A percentile compares a stretch with the other conserved stretches of the same genome.
These are phyloP conservation scores for Thermomyces lanuginosus DNA, from an alignment of 2,329 filamentous ascomycete genomes.

Conservation along the genomic window DNA sequence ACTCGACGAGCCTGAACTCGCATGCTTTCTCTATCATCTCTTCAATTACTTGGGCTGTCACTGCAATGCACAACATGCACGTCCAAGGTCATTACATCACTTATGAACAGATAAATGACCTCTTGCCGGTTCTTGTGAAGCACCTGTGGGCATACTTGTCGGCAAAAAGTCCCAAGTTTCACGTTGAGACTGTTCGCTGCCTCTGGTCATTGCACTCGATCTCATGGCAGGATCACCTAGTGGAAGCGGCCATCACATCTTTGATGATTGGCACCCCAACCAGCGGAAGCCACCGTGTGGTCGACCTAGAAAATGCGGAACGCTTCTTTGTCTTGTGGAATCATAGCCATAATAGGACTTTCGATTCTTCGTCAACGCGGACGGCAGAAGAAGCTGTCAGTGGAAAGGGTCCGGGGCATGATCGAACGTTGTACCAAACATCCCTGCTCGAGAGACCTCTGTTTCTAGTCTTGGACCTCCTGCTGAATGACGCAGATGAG, in stretches of 20 bases:
- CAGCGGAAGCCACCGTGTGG: slow-evolving; percentile 12
- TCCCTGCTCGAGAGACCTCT: slow-evolving; percentile 64
- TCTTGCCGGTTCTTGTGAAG: slow-evolving; percentile 53
- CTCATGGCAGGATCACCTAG: slow-evolving; percentile 49
- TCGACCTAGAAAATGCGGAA: slow-evolving; percentile 20
- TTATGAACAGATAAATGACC: slow-evolving; percentile 35
- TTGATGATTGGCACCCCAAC: slow-evolving; percentile 42
- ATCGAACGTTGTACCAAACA: slow-evolving; percentile 24
- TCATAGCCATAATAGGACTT: slow-evolving; percentile 24
- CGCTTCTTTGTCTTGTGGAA: slow-evolving; percentile 28
- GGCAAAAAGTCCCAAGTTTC: slow-evolving; percentile 72
- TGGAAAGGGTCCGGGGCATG: slow-evolving; percentile 10
- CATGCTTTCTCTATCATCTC: slow-evolving; percentile 21
- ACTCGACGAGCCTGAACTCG: slow-evolving; percentile 13
- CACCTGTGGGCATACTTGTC: slow-evolving; percentile 69
- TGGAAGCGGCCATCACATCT: slow-evolving; percentile 61
- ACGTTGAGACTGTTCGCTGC: slow-evolving; percentile 77
- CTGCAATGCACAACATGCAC: slow-evolving; percentile 23
- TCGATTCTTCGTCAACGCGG: slow-evolving; percentile 21
- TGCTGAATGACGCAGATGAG: slow-evolving; percentile 57
- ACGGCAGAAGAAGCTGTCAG: slow-evolving; percentile 10
- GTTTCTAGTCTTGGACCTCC: slow-evolving; percentile 62
- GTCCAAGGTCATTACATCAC: slow-evolving; percentile 20
- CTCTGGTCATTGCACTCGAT: slow-evolving; percentile 76
- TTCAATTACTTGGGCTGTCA: slow-evolving; percentile 34